Base-by-base conservation (phyloP, 2,329 filamentous ascomycete species). In the Ascochyta fabae region DNA sequence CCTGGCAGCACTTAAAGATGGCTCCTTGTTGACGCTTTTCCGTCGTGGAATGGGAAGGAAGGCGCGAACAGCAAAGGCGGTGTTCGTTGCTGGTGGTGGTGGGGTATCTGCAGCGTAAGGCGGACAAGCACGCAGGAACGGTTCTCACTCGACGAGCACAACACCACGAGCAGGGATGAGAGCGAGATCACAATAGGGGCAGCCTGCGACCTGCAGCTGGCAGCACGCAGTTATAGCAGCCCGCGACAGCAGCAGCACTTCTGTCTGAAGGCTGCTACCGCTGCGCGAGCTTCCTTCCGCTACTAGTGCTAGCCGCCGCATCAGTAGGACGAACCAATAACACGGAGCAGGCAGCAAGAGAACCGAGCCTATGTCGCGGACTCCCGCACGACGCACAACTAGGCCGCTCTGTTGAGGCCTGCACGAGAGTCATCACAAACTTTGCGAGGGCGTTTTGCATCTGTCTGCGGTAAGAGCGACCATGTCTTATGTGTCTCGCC, bases 11-110 rank as follows among this genome's bases (percentile, higher is more conserved):
- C 48, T 53, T 49, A 49, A 44, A 41, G 26, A 16, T 41, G 33
- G 59, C 24, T 48, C 27, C 42, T 50, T 35, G 22, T 42, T 41
- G 39, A 31, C 29, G 49, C 31, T 33, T 41, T 38, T 38, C 40
- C 59, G 59, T 63, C 51, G 60, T 60, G 62, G 60, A 56, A 60
- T 53, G 58, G 58, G 36, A 39, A 53, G 47, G 55, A 41, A 50
- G 48, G 47, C 36, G 48, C 19, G 3, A 19, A 19, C 19, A 19
- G 19, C 49, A 45, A 46, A 23, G 47, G 48, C 26, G 57, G 53
- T 53, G 29, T 45, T 23, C 22, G 40, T 29, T 40, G 45, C 44
- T 40, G 43, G 51, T 46, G 60, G 60, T 60, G 56, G 61, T 55
- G 64, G 62, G 64, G 60, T 53, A 47, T 46, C 47, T 56, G 53